Conservation (phyloP, 495 filamentous ascomycete species). For the Hypoxylon subgilvum region DNA sequence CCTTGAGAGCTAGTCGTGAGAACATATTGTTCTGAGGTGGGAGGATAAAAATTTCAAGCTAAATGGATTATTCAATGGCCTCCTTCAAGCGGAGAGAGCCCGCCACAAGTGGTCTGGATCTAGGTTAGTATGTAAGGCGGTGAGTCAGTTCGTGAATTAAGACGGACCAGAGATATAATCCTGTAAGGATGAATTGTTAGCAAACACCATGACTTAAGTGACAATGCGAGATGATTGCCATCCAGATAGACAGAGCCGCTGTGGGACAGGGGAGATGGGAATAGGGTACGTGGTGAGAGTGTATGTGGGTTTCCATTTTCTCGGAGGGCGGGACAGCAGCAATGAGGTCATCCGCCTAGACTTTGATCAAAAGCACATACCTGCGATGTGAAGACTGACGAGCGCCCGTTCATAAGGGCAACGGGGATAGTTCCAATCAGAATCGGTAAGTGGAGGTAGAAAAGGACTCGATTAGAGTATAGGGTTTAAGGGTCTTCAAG, state of each 20-base stretch:
- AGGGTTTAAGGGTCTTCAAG: not conserved
- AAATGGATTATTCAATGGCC: constrained; percentile 41
- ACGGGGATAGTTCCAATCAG: constrained; percentile 42
- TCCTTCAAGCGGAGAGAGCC: constrained; percentile 62
- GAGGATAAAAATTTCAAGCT: constrained; percentile 25
- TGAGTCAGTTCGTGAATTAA: constrained; percentile 47
- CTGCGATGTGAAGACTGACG: constrained; percentile 95
- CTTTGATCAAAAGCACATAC: constrained; percentile 60
- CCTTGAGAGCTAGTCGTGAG: constrained; percentile 66
- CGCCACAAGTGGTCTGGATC: constrained; percentile 95
- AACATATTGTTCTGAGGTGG: constrained; percentile 64
- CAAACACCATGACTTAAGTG: constrained; percentile 26
- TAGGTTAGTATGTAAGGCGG: constrained; percentile 52
- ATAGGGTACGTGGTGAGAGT: constrained; percentile 7
- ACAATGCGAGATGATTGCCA: constrained; percentile 8
- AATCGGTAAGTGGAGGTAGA: constrained; percentile 3
- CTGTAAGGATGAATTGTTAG: constrained; percentile 57
- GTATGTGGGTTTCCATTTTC: constrained; percentile 4
- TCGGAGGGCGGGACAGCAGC: constrained; percentile 16
- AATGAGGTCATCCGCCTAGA: constrained; percentile 33
- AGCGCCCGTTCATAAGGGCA: constrained; percentile 93
- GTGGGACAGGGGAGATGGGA: constrained; percentile 8
- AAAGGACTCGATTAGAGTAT: not conserved
- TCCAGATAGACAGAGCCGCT: not conserved
- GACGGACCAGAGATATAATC: constrained; percentile 91